phyloP scores from a whole-genome alignment of 352 stramenopile genomes.

The Phytopythium montanum region DNA sequence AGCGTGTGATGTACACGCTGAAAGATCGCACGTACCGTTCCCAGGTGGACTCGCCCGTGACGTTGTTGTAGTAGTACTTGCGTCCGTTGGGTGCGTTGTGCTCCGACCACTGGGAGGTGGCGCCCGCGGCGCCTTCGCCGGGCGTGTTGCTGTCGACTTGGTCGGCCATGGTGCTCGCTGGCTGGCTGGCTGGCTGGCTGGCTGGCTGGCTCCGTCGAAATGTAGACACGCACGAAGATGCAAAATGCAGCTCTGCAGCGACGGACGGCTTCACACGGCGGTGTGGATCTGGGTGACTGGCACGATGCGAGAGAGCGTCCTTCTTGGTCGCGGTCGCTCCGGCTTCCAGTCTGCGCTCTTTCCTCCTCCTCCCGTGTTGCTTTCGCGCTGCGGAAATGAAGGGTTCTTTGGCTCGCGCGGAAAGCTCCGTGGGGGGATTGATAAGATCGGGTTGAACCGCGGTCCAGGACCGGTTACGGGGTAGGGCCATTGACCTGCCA shows the following conservation, averaged over 20 bases:
- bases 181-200: slow-evolving; percentile 6
- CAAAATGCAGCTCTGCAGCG: slow-evolving; percentile 17
- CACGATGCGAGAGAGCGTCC: slow-evolving; percentile 1
- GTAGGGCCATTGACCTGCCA: background rate
- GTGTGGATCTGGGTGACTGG: no score
- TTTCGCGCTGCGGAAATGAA: slow-evolving; percentile 6
- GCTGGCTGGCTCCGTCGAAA: slow-evolving; percentile 14
- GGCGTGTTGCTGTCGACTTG: slow-evolving; percentile 46
- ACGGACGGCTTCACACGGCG: background rate
- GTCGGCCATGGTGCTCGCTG: slow-evolving; percentile 44
- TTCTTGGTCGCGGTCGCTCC: slow-evolving; percentile 1
- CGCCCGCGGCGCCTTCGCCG: slow-evolving; percentile 30
- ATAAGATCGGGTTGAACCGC: slow-evolving; percentile 1
- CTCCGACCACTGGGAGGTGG: slow-evolving; percentile 79
- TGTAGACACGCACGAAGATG: slow-evolving; percentile 53
- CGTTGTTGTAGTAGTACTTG: slow-evolving; percentile 92
- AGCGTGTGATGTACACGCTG: background rate
- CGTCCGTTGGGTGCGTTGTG: slow-evolving; percentile 88
- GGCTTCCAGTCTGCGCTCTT: background rate
- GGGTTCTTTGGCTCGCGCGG: no score
- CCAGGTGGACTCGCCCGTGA: slow-evolving; percentile 88
- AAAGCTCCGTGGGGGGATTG: no score
- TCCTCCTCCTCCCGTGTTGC: no score
- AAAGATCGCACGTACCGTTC: slow-evolving; percentile 68
- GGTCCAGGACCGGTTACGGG: background rate